Conservation (phyloP, 148 eudicot genomes). For the Persicaria maculosa region DNA sequence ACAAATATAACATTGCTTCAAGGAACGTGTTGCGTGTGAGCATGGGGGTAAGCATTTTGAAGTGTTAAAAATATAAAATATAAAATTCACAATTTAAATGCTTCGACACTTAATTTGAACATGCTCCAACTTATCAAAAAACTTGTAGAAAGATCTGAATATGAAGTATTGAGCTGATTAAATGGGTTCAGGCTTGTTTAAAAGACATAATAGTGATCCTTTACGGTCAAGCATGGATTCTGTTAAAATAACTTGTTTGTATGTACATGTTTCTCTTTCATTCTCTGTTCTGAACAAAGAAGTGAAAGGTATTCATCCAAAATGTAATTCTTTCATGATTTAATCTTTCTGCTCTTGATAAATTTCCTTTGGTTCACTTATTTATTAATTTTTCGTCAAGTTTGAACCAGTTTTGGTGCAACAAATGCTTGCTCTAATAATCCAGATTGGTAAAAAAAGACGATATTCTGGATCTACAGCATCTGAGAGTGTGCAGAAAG, state of each 20-base stretch:
- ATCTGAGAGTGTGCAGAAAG: slow-evolving; percentile 73
- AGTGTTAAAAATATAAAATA: too few relatives aligned
- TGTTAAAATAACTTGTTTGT: background rate
- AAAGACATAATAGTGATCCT: background rate
- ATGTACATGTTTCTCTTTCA: too few relatives aligned
- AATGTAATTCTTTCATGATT: background rate
- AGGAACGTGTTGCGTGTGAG: too few relatives aligned
- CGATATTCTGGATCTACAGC: slow-evolving; percentile 72
- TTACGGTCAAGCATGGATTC: background rate
- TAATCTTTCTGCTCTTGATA: background rate
- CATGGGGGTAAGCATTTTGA: too few relatives aligned
- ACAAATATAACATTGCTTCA: too few relatives aligned
- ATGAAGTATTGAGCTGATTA: too few relatives aligned
- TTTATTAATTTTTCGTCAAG: slow-evolving; percentile 36
- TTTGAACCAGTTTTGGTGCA: slow-evolving; percentile 76
- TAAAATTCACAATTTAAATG: too few relatives aligned
- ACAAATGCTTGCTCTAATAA: slow-evolving; percentile 76
- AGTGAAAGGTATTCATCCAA: background rate
- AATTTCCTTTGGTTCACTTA: background rate
- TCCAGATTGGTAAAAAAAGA: slow-evolving; percentile 86
- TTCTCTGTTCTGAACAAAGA: background rate
- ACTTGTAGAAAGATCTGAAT: too few relatives aligned
- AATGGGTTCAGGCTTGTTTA: background rate
- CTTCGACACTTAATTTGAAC: too few relatives aligned
- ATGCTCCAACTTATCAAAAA: too few relatives aligned